Evolutionary conservation across 164 flowering plant species (phyloP), one percentile per base, ranked within the genome.

Genomic region (Umbellularia californica): DNA sequence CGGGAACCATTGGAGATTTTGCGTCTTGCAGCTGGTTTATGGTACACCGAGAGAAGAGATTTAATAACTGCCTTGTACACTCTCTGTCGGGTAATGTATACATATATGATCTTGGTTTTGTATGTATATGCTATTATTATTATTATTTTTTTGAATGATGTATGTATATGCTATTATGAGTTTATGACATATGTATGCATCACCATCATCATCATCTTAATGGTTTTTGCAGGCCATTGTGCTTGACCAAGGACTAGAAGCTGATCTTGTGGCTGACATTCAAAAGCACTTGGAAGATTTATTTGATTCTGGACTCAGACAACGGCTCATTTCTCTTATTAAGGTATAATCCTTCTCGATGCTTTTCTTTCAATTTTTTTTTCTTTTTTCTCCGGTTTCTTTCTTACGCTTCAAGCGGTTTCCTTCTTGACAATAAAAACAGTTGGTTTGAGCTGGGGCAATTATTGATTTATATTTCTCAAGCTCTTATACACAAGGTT

Each of bases 11-110:
- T 88, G 78, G 99, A 96, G 74, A 88, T 96, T 70, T 75, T 87
- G 25, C 97, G 99, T 13, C 90, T 94, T 83, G 90, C 97, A 33
- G 85, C 90, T n/a, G 99, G 99, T 65, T 90, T 96, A 27, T 96
- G 99, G 99, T 96, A 96, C 79, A 92, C 93, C 11, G 98, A 90
- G 86, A 90, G 99, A 83, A 86, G 98, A 79, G 98, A 92, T 82
- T 75, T 88, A 33, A 71, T 91, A 65, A 87, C 90, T 62, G 88
- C 95, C 2, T 79, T 96, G 2, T 88, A 87, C 73, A 86, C 86
- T 69, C 85, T 96, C 1, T 75, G 94, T 25, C 81, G 99, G 97
- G 99, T 96, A 88, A 27, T 66, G 35, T 47, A 3, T 28, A 65
- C 25, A 22, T 64, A 9, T 64, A 20, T 64, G 24, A 17, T n/a